These are phyloP conservation scores for Botrytis fabae DNA, from an alignment of 2,329 filamentous ascomycete genomes.

Conservation along the genomic window DNA sequence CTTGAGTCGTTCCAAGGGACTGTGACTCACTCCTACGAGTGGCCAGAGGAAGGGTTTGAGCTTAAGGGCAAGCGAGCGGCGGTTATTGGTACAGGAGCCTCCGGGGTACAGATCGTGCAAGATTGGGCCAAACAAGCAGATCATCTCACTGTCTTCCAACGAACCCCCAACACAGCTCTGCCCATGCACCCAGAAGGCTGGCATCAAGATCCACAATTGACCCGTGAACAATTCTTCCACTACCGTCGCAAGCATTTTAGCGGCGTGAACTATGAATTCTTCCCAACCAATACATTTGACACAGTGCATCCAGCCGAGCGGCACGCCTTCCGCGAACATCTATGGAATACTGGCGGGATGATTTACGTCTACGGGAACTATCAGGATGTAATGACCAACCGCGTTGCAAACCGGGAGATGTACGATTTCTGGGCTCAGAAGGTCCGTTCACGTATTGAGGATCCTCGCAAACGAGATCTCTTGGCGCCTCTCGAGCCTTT, in stretches of 20 bases:
- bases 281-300: background rate
- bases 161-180: slow-evolving; percentile 60
- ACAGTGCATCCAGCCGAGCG: background rate
- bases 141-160: slow-evolving; percentile 55
- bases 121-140: slow-evolving; percentile 53
- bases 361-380: background rate
- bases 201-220: background rate
- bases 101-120: slow-evolving; percentile 58
- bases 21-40: slow-evolving; percentile 56
- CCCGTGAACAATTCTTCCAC: background rate
- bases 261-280: background rate
- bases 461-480: background rate
- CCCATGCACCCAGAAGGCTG: slow-evolving; percentile 37
- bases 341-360: background rate
- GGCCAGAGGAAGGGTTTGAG: slow-evolving; percentile 57
- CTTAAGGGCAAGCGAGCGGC: slow-evolving; percentile 56
- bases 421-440: background rate
- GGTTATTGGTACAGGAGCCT: slow-evolving; percentile 61
- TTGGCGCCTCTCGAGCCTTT: background rate
- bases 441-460: background rate
- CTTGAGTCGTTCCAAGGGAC: slow-evolving; percentile 48
- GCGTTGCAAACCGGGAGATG: background rate
- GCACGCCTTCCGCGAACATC: background rate
- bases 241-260: background rate
- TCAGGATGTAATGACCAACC: background rate